phyloP scores from a whole-genome alignment of 2,329 filamentous ascomycete genomes.

The Magnaporthales sp. region DNA sequence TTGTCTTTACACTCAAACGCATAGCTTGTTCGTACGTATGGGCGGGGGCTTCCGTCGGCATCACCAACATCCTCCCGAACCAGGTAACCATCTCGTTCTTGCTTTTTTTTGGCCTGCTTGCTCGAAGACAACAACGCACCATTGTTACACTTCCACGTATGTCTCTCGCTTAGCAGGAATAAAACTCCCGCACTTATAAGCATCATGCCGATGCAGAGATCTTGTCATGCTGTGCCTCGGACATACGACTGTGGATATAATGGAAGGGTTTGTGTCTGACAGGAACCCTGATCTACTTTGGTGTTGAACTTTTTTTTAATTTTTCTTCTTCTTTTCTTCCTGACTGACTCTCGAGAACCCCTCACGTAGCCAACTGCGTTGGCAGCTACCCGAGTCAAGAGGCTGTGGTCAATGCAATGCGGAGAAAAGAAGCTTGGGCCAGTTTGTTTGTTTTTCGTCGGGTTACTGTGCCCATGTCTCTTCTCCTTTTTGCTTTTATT shows the following conservation, averaged over 20 bases:
- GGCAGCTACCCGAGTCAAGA: not conserved
- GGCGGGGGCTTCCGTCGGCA: not conserved
- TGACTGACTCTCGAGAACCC: not conserved
- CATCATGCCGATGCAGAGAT: not conserved
- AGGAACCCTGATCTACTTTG: not conserved
- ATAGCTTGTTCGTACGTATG: not conserved
- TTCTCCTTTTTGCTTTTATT: no score
- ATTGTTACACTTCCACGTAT: not conserved
- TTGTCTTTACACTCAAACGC: not conserved
- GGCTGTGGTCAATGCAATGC: not conserved
- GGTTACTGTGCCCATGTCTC: no score
- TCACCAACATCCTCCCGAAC: not conserved
- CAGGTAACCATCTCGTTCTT: not conserved
- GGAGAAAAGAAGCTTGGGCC: not conserved
- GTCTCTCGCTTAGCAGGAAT: not conserved
- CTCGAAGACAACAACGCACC: not conserved
- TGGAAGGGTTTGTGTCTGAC: not conserved
- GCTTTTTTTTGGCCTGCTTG: not conserved
- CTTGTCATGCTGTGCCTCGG: not conserved
- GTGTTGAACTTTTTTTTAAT: no score
- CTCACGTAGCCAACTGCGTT: not conserved
- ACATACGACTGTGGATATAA: not conserved
- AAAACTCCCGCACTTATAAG: not conserved
- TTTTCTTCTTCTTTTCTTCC: no score
- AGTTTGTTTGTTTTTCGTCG: no score